Evolutionary conservation across 306 rosid species (phyloP).

Genomic region (Glycine tomentella): DNA sequence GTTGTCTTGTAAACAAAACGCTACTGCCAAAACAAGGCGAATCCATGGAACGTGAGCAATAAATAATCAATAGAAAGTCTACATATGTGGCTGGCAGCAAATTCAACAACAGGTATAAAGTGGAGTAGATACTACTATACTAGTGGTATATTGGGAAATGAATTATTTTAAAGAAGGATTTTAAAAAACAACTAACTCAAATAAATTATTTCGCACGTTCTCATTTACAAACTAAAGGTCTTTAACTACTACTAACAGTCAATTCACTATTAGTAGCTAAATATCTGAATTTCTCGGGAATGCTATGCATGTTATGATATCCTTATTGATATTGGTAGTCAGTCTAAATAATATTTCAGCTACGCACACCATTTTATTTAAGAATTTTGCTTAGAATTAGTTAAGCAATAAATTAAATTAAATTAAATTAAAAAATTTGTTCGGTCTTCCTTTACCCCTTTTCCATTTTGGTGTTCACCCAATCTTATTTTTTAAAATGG

Average conservation of each 20-base stretch:
- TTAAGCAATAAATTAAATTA: not conserved
- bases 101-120: constrained; percentile 29
- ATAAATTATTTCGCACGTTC: not conserved
- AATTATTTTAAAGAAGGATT: not conserved
- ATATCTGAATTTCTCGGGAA: not conserved
- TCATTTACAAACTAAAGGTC: not conserved
- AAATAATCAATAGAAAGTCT: constrained; percentile 14
- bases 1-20: constrained; percentile 6
- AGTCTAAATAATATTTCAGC: not conserved
- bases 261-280: not conserved
- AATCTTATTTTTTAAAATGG: not conserved
- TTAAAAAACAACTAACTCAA: not conserved
- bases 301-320: not conserved
- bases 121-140: not conserved
- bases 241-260: not conserved
- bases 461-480: not conserved
- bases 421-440: not conserved
- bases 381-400: not conserved
- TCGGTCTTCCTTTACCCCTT: not conserved
- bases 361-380: not conserved
- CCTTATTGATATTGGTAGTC: not conserved
- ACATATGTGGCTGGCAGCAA: constrained; percentile 19
- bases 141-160: not conserved
- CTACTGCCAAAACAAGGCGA: not conserved
- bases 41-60: not conserved